A percentile compares a stretch with the other conserved stretches of the same genome.
Evolutionary conservation across 768 basidiomycete species (phyloP).

Genomic region (Phlebiopsis gigantea): DNA sequence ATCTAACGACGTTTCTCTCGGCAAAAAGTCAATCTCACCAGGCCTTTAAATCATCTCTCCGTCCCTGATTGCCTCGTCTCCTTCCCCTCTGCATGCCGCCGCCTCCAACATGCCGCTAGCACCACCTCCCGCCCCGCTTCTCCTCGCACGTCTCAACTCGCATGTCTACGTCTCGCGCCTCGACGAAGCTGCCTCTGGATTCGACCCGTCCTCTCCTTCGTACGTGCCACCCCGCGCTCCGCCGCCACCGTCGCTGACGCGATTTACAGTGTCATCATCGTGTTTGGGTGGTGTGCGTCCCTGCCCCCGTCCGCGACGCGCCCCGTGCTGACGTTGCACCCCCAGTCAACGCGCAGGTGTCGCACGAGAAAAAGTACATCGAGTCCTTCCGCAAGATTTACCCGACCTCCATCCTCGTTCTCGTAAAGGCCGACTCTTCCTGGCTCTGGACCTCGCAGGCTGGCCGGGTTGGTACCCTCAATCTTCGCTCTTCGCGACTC

Average conservation of each 20-base stretch:
- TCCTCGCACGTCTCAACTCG: slow-evolving; percentile 6
- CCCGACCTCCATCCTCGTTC: slow-evolving; percentile 8
- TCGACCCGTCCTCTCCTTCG: slow-evolving; percentile 14
- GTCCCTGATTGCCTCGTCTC: background rate
- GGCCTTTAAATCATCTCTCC: background rate
- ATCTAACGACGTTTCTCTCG: background rate
- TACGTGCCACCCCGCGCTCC: slow-evolving; percentile 2
- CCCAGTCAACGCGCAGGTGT: slow-evolving; percentile 14
- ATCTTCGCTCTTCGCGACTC: background rate
- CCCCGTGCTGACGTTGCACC: background rate
- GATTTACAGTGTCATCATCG: slow-evolving; percentile 12
- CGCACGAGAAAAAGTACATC: slow-evolving; percentile 11
- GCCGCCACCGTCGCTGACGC: background rate
- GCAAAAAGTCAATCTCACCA: background rate
- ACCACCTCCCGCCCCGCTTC: background rate
- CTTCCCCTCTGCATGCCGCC: background rate
- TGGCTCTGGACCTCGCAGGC: slow-evolving; percentile 12
- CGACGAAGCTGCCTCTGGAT: background rate
- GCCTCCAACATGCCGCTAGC: background rate
- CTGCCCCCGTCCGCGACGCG: background rate
- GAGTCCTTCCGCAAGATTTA: slow-evolving; percentile 1
- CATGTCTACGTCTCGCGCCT: slow-evolving; percentile 14
- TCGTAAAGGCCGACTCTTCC: slow-evolving; percentile 7
- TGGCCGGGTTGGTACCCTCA: background rate
- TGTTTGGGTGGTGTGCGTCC: slow-evolving; percentile 19